Evolutionary conservation across 2,329 filamentous ascomycete species (phyloP).

Genomic region (Alternaria triticina): DNA sequence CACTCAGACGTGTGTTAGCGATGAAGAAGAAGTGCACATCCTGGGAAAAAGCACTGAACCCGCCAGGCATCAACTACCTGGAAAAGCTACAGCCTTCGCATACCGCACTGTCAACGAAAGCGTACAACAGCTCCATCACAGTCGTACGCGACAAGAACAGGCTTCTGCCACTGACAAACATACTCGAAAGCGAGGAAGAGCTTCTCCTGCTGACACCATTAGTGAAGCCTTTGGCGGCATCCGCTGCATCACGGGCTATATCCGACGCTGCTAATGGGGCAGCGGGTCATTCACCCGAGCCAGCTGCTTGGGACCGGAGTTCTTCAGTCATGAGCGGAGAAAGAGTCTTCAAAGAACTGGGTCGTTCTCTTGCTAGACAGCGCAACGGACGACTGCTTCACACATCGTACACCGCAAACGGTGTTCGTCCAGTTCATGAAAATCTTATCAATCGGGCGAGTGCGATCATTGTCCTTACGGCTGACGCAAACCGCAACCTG

Average conservation of each 20-base stretch:
- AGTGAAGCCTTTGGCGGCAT: slow-evolving; percentile 90
- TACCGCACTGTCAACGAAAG: slow-evolving; percentile 78
- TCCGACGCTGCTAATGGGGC: slow-evolving; percentile 62
- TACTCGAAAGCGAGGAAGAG: slow-evolving; percentile 84
- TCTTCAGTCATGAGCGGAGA: slow-evolving; percentile 86
- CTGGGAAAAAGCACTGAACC: slow-evolving; percentile 91
- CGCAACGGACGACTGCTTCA: slow-evolving; percentile 86
- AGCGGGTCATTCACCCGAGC: slow-evolving; percentile 62
- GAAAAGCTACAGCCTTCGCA: slow-evolving; percentile 84
- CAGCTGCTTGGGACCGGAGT: slow-evolving; percentile 61
- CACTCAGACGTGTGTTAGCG: slow-evolving; percentile 75
- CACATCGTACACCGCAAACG: slow-evolving; percentile 94
- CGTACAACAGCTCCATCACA: slow-evolving; percentile 92
- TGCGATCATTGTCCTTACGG: slow-evolving; percentile 88
- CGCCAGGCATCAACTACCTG: slow-evolving; percentile 76
- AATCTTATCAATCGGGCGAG: slow-evolving; percentile 88
- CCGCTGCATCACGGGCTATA: slow-evolving; percentile 76
- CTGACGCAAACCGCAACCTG: slow-evolving; percentile 90
- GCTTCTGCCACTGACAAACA: slow-evolving; percentile 79
- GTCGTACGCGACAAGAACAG: slow-evolving; percentile 89
- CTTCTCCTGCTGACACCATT: slow-evolving; percentile 86
- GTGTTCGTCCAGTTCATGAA: slow-evolving; percentile 89
- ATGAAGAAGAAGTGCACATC: slow-evolving; percentile 87
- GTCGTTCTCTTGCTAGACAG: slow-evolving; percentile 83
- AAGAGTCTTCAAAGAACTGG: slow-evolving; percentile 88